These are phyloP conservation scores for Exophiala phaeomuriformis DNA, from an alignment of 2,329 filamentous ascomycete genomes.

Conservation along the genomic window DNA sequence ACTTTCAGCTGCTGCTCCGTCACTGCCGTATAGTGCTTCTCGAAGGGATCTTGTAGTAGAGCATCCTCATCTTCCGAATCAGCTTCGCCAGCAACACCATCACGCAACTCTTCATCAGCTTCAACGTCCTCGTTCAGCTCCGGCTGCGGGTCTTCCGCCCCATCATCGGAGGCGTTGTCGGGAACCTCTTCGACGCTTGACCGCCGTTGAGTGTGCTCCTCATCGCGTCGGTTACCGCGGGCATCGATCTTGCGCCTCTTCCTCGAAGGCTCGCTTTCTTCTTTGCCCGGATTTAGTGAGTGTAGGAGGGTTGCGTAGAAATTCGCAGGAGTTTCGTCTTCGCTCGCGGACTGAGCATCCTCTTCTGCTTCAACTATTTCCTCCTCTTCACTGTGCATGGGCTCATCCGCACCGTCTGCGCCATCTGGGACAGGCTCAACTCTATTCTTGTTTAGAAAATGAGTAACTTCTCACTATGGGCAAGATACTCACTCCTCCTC, in stretches of 20 bases:
- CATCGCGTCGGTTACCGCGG: conserved; percentile 19
- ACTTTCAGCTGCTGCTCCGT: conserved; percentile 52
- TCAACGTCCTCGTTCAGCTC: conserved; percentile 27
- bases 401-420: conserved; percentile 2
- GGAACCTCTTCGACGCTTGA: conserved; percentile 2
- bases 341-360: conserved; percentile 10
- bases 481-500: conserved; percentile 33
- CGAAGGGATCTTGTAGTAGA: conserved; percentile 63
- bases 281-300: conserved; percentile 42
- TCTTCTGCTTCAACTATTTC: background rate
- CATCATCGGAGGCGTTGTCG: conserved; percentile 14
- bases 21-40: conserved; percentile 61
- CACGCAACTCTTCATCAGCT: conserved; percentile 33
- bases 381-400: background rate
- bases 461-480: background rate
- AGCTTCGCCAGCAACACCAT: conserved; percentile 32
- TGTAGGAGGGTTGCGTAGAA: conserved; percentile 54
- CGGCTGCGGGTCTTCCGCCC: conserved; percentile 15
- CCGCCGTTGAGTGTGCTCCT: background rate
- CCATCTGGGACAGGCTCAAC: conserved; percentile 8
- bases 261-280: conserved; percentile 39
- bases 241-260: conserved; percentile 49
- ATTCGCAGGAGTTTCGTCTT: conserved; percentile 15
- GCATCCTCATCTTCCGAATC: conserved; percentile 41
- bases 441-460: conserved; percentile 11